Percentiles rank a stretch among this genome's conserved stretches.
Evolutionary conservation across 176 grass and related monocot genomes (phyloP).

Genomic region (Thalia dealbata): DNA sequence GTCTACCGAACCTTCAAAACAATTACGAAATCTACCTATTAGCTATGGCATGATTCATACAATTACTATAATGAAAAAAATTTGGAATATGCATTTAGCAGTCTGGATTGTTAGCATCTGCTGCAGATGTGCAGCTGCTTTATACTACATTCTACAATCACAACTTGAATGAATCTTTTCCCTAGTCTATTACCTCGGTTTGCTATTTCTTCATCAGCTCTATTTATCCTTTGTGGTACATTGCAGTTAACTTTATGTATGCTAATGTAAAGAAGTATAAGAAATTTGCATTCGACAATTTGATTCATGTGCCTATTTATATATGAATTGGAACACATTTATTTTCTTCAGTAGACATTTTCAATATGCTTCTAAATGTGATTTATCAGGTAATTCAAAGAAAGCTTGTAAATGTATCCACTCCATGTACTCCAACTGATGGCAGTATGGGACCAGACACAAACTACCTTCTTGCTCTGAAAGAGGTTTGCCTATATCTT

Average conservation of each 20-base stretch:
- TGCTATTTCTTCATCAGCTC: too few species aligned
- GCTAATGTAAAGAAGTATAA: too few species aligned
- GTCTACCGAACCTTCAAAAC: neutral
- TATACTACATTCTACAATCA: too few species aligned
- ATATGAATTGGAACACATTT: neutral
- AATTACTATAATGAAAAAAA: too few species aligned
- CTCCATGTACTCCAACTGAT: conserved; percentile 59
- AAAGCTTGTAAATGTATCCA: conserved; percentile 70
- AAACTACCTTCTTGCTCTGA: conserved; percentile 86
- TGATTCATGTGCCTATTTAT: neutral
- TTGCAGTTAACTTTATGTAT: too few species aligned
- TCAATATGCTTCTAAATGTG: conserved; percentile 7
- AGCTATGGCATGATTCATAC: neutral
- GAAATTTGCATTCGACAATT: too few species aligned
- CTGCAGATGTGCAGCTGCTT: too few species aligned
- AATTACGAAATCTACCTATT: neutral
- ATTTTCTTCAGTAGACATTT: neutral
- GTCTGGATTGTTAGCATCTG: too few species aligned
- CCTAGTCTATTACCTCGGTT: too few species aligned
- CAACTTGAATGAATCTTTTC: too few species aligned
- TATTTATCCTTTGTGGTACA: too few species aligned
- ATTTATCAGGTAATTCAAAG: conserved; percentile 71
- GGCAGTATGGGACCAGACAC: conserved; percentile 67
- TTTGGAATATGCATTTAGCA: too few species aligned
- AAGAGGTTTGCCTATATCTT: conserved; percentile 58